phyloP scores from a whole-genome alignment of 2,329 filamentous ascomycete species.

The Ambrosiella beaveri region DNA sequence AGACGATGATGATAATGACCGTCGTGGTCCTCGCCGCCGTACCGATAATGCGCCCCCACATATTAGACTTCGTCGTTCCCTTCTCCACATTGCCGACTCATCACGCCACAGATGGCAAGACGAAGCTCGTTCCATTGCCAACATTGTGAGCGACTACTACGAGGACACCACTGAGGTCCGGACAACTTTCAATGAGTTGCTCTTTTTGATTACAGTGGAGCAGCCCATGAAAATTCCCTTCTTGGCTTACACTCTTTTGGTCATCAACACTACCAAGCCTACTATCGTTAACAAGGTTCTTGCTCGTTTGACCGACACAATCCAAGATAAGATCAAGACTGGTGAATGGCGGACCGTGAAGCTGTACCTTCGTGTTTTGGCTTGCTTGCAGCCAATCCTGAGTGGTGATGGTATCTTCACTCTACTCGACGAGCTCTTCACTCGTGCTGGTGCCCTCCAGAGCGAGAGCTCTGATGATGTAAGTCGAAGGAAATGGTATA shows the following conservation, averaged over 20 bases:
- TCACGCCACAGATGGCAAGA: conserved; percentile 63
- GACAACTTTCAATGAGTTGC: conserved; percentile 53
- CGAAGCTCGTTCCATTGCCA: conserved; percentile 58
- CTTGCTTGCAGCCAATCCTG: conserved; percentile 64
- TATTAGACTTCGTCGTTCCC: conserved; percentile 57
- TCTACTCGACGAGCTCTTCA: conserved; percentile 77
- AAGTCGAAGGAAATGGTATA: conserved; percentile 22
- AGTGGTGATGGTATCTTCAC: conserved; percentile 75
- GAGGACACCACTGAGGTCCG: conserved; percentile 62
- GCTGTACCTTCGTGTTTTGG: conserved; percentile 73
- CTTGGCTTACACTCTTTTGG: conserved; percentile 64
- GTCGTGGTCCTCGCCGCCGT: conserved; percentile 57
- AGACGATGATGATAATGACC: conserved; percentile 51
- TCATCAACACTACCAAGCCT: conserved; percentile 60
- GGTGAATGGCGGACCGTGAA: conserved; percentile 87
- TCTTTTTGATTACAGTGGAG: conserved; percentile 63
- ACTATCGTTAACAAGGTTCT: conserved; percentile 60
- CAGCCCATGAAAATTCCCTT: conserved; percentile 98
- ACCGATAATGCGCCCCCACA: conserved; percentile 53
- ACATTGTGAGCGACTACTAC: conserved; percentile 62
- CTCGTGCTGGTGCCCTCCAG: conserved; percentile 78
- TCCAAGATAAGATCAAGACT: conserved; percentile 48
- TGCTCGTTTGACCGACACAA: conserved; percentile 37
- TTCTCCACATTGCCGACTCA: conserved; percentile 67
- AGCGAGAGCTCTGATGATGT: conserved; percentile 87